These are phyloP conservation scores for Tillandsia fasciculata DNA, from an alignment of 176 grass and related monocot genomes.

Conservation along the genomic window DNA sequence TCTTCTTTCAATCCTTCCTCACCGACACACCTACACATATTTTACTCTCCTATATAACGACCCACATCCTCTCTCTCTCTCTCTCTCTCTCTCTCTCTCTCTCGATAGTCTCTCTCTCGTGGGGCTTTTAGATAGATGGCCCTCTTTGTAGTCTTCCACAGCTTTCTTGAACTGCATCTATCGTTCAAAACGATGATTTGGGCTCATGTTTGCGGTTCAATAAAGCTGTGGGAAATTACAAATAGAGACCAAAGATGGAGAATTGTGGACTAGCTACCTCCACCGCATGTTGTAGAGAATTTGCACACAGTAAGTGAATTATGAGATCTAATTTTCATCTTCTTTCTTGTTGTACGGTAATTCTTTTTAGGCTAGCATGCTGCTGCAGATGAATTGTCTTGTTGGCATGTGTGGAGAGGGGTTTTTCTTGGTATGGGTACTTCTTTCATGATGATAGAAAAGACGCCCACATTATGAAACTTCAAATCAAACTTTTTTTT, in stretches of 20 bases:
- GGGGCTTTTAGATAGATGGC: constrained; percentile 29
- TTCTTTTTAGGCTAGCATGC: not conserved
- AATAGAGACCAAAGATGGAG: constrained; percentile 36
- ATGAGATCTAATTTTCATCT: not conserved
- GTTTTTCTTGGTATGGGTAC: not conserved
- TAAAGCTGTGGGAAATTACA: constrained; percentile 96
- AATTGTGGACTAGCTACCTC: constrained; percentile 6
- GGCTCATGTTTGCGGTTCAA: constrained; percentile 48
- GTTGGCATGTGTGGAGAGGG: constrained; percentile 19
- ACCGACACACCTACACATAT: no score
- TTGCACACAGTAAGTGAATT: not conserved
- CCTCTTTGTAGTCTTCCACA: constrained; percentile 98
- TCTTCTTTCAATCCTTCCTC: no score
- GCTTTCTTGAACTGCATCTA: constrained; percentile 99
- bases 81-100: not conserved
- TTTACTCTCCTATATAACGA: no score
- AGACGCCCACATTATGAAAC: constrained; percentile 44
- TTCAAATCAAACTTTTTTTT: constrained; percentile 51
- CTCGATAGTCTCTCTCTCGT: no score
- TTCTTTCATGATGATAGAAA: constrained; percentile 38
- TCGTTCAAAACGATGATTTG: not conserved
- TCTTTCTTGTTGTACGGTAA: constrained; percentile 1
- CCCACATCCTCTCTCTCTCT: not conserved
- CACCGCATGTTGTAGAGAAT: no score
- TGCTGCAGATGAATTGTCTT: constrained; percentile 8